Conservation (phyloP, 495 filamentous ascomycete genomes). For the Echria macrotheca region DNA sequence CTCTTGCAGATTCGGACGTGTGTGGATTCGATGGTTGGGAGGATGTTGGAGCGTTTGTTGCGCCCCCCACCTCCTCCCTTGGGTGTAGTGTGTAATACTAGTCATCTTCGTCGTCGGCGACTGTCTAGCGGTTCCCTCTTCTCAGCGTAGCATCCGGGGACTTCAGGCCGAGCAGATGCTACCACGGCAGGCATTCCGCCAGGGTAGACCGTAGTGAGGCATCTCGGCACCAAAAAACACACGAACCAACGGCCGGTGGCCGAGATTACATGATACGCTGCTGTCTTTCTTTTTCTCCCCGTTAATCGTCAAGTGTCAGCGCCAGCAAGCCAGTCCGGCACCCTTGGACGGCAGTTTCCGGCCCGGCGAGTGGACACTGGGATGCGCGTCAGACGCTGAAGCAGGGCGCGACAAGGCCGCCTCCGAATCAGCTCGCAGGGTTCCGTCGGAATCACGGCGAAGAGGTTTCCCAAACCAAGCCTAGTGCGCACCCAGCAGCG, state of each 20-base stretch:
- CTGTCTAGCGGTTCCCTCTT: neutral
- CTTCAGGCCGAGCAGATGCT: neutral
- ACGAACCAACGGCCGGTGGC: too few species aligned
- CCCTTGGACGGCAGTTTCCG: conserved; percentile 8
- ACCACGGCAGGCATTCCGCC: neutral
- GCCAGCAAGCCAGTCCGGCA: neutral
- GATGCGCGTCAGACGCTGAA: too few species aligned
- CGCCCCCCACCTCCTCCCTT: too few species aligned
- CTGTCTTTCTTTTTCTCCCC: neutral
- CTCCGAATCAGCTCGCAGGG: conserved; percentile 2
- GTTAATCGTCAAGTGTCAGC: too few species aligned
- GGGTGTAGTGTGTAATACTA: too few species aligned
- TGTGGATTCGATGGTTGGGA: too few species aligned
- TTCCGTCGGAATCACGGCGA: conserved; percentile 15
- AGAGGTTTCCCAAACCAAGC: conserved; percentile 19
- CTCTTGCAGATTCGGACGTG: too few species aligned
- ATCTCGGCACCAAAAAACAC: conserved; percentile 6
- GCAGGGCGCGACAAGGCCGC: neutral
- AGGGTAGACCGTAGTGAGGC: neutral
- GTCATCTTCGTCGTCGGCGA: too few species aligned
- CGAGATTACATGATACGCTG: too few species aligned
- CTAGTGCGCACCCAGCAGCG: too few species aligned
- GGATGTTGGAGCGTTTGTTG: too few species aligned
- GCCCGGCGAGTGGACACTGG: conserved; percentile 11
- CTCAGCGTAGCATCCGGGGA: conserved; percentile 3